Conservation (phyloP, 768 basidiomycete genomes). For the Coprinopsis strossmayeri region DNA sequence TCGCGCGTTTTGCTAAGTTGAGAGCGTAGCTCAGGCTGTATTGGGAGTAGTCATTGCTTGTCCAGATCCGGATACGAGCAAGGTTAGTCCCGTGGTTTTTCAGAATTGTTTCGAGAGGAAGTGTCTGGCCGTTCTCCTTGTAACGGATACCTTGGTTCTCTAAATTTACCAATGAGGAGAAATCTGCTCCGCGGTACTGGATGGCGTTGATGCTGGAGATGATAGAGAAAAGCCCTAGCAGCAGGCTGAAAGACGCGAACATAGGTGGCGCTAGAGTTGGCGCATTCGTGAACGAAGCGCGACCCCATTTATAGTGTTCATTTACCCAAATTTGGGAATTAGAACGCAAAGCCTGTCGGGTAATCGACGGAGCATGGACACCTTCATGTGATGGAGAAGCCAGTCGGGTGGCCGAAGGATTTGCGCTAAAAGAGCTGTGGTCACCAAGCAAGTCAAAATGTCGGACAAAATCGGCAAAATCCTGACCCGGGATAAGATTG, state of each 20-base stretch:
- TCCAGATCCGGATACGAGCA: constrained; percentile 59
- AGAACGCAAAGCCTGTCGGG: neutral
- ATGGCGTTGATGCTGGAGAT: constrained; percentile 26
- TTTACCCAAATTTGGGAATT: neutral
- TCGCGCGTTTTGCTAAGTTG: constrained; percentile 46
- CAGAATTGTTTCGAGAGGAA: constrained; percentile 46
- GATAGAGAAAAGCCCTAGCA: constrained; percentile 12
- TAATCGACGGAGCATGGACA: neutral
- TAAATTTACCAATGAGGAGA: constrained; percentile 46
- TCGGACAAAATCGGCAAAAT: constrained; percentile 1
- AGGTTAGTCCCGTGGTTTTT: constrained; percentile 48
- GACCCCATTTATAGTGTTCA: constrained; percentile 1
- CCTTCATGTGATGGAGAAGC: neutral
- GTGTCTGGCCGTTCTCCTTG: constrained; percentile 31
- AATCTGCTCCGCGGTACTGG: constrained; percentile 48
- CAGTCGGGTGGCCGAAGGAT: neutral
- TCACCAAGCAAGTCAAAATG: neutral
- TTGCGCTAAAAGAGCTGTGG: neutral
- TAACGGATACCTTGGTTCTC: constrained; percentile 42
- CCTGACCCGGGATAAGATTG: neutral
- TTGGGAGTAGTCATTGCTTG: constrained; percentile 41
- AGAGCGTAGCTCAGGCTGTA: constrained; percentile 50
- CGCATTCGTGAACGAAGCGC: neutral
- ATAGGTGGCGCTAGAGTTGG: neutral
- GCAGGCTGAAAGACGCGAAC: neutral